These are phyloP conservation scores for Paecilomyces formosus DNA, from an alignment of 2,329 filamentous ascomycete genomes.

Conservation along the genomic window DNA sequence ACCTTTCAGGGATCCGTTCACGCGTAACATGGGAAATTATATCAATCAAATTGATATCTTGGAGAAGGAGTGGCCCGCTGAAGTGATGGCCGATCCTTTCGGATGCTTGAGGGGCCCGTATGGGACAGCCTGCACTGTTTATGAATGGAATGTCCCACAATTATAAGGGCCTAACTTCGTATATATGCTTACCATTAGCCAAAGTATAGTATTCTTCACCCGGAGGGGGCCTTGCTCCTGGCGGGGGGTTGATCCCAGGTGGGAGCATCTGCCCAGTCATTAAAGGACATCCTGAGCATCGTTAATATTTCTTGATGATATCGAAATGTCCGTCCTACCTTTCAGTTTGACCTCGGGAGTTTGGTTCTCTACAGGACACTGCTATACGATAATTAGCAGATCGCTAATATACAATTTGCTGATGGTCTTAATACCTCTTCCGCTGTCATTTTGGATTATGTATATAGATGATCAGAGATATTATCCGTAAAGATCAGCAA, in stretches of 20 bases:
- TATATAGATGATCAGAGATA: neutral
- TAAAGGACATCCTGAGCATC: neutral
- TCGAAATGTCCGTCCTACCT: neutral
- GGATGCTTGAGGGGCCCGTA: neutral
- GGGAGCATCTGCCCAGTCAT: neutral
- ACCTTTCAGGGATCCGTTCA: constrained; percentile 52
- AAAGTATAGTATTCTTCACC: constrained; percentile 1
- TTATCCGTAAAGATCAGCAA: neutral
- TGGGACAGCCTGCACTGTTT: neutral
- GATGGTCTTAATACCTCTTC: neutral
- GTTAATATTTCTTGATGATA: neutral
- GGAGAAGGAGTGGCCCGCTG: constrained; percentile 35
- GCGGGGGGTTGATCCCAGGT: neutral
- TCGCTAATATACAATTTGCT: neutral
- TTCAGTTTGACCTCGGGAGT: neutral
- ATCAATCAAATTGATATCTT: constrained; percentile 51
- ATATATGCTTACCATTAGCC: neutral
- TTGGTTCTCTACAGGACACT: neutral
- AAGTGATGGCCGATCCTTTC: neutral
- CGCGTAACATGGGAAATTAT: constrained; percentile 51
- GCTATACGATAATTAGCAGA: neutral
- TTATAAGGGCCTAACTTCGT: neutral
- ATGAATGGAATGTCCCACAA: too few species aligned
- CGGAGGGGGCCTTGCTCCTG: neutral
- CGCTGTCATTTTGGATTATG: neutral